phyloP scores from a whole-genome alignment of 2,329 filamentous ascomycete species.

The Neonectria hederae region DNA sequence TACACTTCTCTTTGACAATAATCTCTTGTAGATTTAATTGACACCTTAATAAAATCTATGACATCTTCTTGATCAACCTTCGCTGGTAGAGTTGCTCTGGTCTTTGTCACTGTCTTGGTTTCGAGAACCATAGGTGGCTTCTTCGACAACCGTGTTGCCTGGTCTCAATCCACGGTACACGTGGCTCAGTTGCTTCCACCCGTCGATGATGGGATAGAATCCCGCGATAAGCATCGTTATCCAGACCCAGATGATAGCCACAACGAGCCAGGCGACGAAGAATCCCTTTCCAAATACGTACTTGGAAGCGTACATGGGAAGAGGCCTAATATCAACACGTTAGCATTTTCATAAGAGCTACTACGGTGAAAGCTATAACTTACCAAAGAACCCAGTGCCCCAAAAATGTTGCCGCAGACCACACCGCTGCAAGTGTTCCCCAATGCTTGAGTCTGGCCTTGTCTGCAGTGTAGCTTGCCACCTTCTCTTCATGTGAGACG shows the following conservation, averaged over 20 bases:
- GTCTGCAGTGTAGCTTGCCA: constrained; percentile 41
- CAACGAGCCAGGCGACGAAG: constrained; percentile 60
- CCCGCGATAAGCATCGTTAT: constrained; percentile 58
- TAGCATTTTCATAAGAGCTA: background rate
- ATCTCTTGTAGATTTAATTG: background rate
- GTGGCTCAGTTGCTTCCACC: constrained; percentile 42
- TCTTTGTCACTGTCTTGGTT: constrained; percentile 10
- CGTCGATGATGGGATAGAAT: constrained; percentile 61
- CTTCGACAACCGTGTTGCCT: background rate
- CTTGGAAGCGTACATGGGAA: constrained; percentile 63
- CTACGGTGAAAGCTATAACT: constrained; percentile 12
- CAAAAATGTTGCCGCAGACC: constrained; percentile 60
- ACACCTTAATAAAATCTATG: too few species aligned
- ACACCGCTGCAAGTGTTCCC: constrained; percentile 43
- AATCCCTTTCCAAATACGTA: constrained; percentile 61
- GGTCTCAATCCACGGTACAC: constrained; percentile 28
- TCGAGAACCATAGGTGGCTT: background rate
- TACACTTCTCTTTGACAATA: background rate
- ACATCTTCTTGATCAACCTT: background rate
- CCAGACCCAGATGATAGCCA: constrained; percentile 65
- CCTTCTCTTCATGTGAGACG: constrained; percentile 37
- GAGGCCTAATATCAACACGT: constrained; percentile 45
- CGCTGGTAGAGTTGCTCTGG: background rate
- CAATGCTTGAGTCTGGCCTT: constrained; percentile 55
- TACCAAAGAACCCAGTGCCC: constrained; percentile 64